Base-by-base conservation (phyloP, 1,284 basidiomycete species). In the Leccinum pachyderme region DNA sequence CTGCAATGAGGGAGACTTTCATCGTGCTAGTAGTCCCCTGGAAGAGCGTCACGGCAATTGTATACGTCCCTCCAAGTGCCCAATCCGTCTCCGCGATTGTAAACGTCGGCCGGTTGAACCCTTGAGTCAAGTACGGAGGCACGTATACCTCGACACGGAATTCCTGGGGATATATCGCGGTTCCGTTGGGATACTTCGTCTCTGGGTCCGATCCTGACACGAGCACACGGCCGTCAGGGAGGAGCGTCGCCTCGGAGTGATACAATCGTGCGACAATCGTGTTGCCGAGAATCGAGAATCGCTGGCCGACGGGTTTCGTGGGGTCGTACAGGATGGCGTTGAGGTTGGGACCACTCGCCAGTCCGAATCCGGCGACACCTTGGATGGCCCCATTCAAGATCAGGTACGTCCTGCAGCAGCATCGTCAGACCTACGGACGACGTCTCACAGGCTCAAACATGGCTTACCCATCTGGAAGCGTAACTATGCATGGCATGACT, bases 261-360 rank as follows among this genome's bases (percentile, higher is more conserved):
- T 95, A 95, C 65, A 95, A 65, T 22, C 93, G 84, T 11, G 91
- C 83, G 39, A 92, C 86, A 54, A 83, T 87, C 13, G 89, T 91
- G n/a, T 69, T 79, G 68, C 78, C 74, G 59, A 86, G 76, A 73
- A 88, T 80, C 57, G 88, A 83, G 61, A 86, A 75, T 57, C 90
- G 82, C 51, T 81, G 78, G n/a, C 77, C 75, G 31, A 82, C 59
- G 1, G 88, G 78, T 52, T 78, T 71, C 0, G 77, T 67, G 0
- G 89, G 89, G 63, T 89, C 85, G 61, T 90, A 91, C 2, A 91
- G 74, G 25, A 89, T 56, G 0, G 88, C 87, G 8, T 69, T 73
- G 6, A 83, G 63, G 64, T 89, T 89, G 28, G 88, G 87, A 59
- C 84, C 75, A 7, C 61, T 77, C 1, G 79, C 87, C 35, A 89